Evolutionary conservation across 192 early-diverging fungal genomes (phyloP).

Genomic region (Lobulomyces angularis): DNA sequence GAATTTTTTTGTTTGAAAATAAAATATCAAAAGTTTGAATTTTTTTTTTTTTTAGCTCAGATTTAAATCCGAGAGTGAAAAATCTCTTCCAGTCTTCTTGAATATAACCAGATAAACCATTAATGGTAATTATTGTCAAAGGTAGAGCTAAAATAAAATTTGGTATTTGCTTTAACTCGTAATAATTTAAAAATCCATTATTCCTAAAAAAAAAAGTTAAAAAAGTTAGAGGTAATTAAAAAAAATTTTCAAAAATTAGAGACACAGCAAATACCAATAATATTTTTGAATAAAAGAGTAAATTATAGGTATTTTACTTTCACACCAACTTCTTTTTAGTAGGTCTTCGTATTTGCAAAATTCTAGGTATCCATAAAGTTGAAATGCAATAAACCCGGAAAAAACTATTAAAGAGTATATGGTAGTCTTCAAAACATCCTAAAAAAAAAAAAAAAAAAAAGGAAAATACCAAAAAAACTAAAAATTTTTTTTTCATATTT

Average conservation of each 20-base stretch:
- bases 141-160: conserved; percentile 81
- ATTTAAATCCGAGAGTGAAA: conserved; percentile 41
- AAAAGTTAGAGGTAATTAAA: not conserved
- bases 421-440: not conserved
- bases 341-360: conserved; percentile 40
- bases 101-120: conserved; percentile 46
- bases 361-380: conserved; percentile 41
- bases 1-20: conserved; percentile 11
- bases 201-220: conserved; percentile 41
- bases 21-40: conserved; percentile 2
- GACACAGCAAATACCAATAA: conserved; percentile 56
- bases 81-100: conserved; percentile 35
- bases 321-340: conserved; percentile 55
- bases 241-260: conserved; percentile 4
- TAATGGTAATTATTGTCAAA: conserved; percentile 51
- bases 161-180: conserved; percentile 66
- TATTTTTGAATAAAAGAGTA: conserved; percentile 74
- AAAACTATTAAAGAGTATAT: conserved; percentile 23
- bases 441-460: too few relatives aligned
- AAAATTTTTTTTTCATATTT: too few relatives aligned
- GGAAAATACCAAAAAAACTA: conserved; percentile 2
- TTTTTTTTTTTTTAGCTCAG: not conserved
- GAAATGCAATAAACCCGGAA: conserved; percentile 47
- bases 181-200: conserved; percentile 76
- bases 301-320: conserved; percentile 36